phyloP scores from a whole-genome alignment of 257 asterid genomes.

The Osmanthus fragrans region DNA sequence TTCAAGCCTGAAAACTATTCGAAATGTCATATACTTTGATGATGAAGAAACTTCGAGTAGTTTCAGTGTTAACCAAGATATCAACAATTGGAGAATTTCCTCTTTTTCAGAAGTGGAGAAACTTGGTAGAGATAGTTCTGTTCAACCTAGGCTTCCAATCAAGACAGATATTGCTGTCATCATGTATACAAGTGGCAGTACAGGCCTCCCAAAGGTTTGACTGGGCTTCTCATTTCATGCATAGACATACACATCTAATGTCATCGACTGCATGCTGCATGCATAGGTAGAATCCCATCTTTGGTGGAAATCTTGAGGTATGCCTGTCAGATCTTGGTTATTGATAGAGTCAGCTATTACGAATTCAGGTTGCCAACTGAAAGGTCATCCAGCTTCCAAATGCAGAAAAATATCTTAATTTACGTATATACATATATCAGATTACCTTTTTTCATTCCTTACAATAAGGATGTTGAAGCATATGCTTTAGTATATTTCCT shows the following conservation, averaged over 20 bases:
- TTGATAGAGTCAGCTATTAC: constrained; percentile 9
- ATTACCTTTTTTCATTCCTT: constrained; percentile 14
- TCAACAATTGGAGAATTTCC: constrained; percentile 51
- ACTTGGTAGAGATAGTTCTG: constrained; percentile 62
- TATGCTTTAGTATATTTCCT: constrained; percentile 1
- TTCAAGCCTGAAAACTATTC: constrained; percentile 61
- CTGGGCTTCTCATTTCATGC: constrained; percentile 7
- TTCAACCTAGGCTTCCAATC: constrained; percentile 58
- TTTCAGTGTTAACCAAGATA: constrained; percentile 36
- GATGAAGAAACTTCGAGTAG: constrained; percentile 49
- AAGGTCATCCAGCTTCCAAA: background rate
- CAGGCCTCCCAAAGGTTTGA: constrained; percentile 89
- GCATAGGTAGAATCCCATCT: constrained; percentile 11
- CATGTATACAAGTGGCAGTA: constrained; percentile 98
- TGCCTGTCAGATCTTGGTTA: constrained; percentile 11
- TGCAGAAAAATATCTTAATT: constrained; percentile 6
- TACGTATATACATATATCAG: background rate
- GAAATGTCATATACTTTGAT: constrained; percentile 65
- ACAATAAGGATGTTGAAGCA: background rate
- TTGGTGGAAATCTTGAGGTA: constrained; percentile 14
- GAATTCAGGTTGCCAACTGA: constrained; percentile 9
- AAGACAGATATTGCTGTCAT: constrained; percentile 85
- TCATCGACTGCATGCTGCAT: constrained; percentile 17
- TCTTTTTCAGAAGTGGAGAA: constrained; percentile 77
- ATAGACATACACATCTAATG: constrained; percentile 8